These are phyloP conservation scores for Tolypocladium sp. DNA, from an alignment of 2,329 filamentous ascomycete species.

Conservation along the genomic window DNA sequence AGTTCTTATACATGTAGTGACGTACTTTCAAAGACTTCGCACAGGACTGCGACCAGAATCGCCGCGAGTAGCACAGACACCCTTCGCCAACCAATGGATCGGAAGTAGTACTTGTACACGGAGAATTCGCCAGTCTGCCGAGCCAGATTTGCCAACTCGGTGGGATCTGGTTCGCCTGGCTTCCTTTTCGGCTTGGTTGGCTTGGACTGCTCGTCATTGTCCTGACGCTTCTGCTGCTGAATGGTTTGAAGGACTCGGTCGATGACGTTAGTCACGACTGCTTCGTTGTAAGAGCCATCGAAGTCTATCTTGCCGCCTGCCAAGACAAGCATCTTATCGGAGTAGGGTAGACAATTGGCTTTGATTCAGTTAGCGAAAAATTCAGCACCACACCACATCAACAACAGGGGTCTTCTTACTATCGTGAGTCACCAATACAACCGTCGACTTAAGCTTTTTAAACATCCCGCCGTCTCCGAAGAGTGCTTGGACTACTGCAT, in stretches of 20 bases:
- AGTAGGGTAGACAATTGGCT: not conserved
- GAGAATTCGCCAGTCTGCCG: slow-evolving; percentile 4
- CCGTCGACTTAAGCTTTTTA: not conserved
- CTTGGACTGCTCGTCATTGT: not conserved
- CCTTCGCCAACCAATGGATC: not conserved
- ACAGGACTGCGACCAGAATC: not conserved
- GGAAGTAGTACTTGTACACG: slow-evolving; percentile 6
- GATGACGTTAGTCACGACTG: not conserved
- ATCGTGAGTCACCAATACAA: not conserved
- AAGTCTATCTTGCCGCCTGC: not conserved
- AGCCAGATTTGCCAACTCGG: not conserved
- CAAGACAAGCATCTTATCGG: not conserved
- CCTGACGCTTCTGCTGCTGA: not conserved
- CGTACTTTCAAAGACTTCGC: not conserved
- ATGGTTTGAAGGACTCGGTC: not conserved
- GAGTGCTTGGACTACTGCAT: not conserved
- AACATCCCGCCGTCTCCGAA: not conserved
- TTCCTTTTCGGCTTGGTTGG: not conserved
- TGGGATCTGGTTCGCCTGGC: not conserved
- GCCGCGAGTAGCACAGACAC: not conserved
- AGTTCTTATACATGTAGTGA: not conserved
- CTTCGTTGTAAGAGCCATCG: not conserved
- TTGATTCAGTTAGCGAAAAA: not conserved
- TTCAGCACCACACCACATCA: not conserved
- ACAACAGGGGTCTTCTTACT: not conserved